Percentiles rank a stretch among this genome's conserved stretches.
Evolutionary conservation across 1,284 basidiomycete species (phyloP).

Genomic region (Apiotrichum gracile): DNA sequence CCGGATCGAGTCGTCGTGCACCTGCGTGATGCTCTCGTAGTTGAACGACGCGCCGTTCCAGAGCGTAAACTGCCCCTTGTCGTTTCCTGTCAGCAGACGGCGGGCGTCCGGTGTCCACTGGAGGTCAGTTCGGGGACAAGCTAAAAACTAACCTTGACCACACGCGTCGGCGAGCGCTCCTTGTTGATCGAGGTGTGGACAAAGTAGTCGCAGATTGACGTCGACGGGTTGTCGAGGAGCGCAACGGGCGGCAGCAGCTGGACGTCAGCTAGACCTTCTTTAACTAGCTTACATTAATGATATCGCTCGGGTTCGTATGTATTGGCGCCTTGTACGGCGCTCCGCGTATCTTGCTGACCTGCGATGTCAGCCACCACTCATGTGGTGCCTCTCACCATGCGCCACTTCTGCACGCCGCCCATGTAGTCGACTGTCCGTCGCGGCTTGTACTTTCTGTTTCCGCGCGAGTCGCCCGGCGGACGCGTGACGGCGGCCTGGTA

Average conservation of each 20-base stretch:
- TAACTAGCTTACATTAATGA: conserved; percentile 65
- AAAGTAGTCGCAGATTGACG: conserved; percentile 89
- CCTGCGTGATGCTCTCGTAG: conserved; percentile 97
- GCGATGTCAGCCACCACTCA: background rate
- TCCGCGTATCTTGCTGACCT: conserved; percentile 60
- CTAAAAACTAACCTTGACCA: conserved; percentile 69
- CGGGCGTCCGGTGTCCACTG: conserved; percentile 96
- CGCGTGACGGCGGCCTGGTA: conserved; percentile 61
- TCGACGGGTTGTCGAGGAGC: conserved; percentile 80
- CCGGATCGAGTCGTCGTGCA: conserved; percentile 90
- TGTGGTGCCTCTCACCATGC: conserved; percentile 55
- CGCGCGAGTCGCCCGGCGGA: conserved; percentile 50
- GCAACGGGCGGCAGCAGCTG: conserved; percentile 88
- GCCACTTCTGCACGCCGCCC: conserved; percentile 76
- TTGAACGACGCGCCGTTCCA: conserved; percentile 99
- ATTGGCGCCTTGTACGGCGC: conserved; percentile 64
- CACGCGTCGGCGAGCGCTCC: conserved; percentile 92
- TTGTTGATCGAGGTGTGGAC: conserved; percentile 99
- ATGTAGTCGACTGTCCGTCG: conserved; percentile 91
- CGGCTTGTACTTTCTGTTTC: conserved; percentile 82
- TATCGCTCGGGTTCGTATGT: conserved; percentile 72
- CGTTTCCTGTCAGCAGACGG: conserved; percentile 86
- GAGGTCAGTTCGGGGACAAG: background rate
- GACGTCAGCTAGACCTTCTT: background rate
- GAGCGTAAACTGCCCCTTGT: conserved; percentile 94